Base-by-base conservation (phyloP, 1,284 basidiomycete genomes). In the Sporisorium scitamineum region DNA sequence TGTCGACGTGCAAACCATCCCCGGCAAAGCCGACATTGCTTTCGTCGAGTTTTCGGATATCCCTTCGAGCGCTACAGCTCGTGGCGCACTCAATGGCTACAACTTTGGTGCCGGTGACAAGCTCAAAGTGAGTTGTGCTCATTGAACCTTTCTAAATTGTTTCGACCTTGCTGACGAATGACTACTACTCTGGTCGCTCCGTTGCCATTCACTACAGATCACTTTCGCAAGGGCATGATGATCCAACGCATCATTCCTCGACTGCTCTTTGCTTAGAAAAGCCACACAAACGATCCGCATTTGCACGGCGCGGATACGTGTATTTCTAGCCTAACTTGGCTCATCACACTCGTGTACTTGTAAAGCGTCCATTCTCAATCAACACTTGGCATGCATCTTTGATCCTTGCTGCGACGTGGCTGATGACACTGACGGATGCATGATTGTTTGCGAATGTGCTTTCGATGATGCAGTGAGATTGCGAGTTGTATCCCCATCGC, bases 31-130 rank as follows among this genome's bases (percentile, higher is more conserved):
- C 9, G 72, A 78, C 37, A 83, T 85, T 51, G 84, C 84, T 7
- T 85, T 85, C 59, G 81, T 82, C 55, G 84, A 85, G 65, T 85
- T 78, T 48, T 51, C 61, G 16, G 80, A 84, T 37, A 77, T 82
- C 31, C 71, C 77, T 1, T 75, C 72, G 27, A 75, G 76, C 51
- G 76, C 70, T 8, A 70, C 74, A 5, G 84, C 83, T 14, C 76
- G 79, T n/a, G 82, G 82, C 10, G 80, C 75, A 7, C 78, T 84
- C 58, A 84, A 85, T 48, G 80, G 79, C 24, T 71, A 82, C 67
- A 71, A 73, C 41, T 80, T 85, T 61, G 71, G 78, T 14, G 74
- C 65, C 5, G 81, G 76, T 31, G 79, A 82, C 66, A 79, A 79
- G 54, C 74, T 85, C 70, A 82, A 82, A 53, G 79, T 80, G 39